Evolutionary conservation across 1,284 basidiomycete species (phyloP), one percentile per base, ranked within the genome.

Genomic region (Trametes pubescens): DNA sequence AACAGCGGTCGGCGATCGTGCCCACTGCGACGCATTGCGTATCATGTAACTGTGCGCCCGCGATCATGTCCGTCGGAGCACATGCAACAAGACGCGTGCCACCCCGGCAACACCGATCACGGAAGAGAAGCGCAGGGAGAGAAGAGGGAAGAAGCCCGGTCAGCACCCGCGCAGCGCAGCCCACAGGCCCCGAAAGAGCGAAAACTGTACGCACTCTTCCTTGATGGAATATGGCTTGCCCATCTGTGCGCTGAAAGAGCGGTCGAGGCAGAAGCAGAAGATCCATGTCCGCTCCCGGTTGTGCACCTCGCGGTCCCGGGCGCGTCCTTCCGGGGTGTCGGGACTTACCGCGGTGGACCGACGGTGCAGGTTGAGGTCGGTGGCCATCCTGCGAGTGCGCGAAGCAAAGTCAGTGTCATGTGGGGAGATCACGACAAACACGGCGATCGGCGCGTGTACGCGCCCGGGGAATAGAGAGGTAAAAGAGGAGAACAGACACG

Each of bases 251-350:
- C 94, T 95, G 64, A 92, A 86, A 68, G 94, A 96, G 61, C 95
- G 87, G 77, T 99, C 96, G 40, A 98, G 83, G 61, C 88, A 88
- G 76, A 94, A 98, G 75, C 95, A 98, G 67, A 96, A 78, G 58
- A 97, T 84, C 96, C 96, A 99, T 26, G 95, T 96, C 52, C 96
- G 82, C 76, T 98, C 96, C 48, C 96, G 86, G 76, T 98, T 98
- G 77, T 95, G 90, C 18, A 98, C 91, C 79, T 98, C 94, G 69
- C 82, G 80, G 66, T 92, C 90, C 55, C 91, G 86, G 32, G 89
- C 85, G 56, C 83, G 84, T 38, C 88, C 91, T 73, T 95, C 94
- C 18, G 89, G 81, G 0, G 91, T 89, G 67, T 92, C 89, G n/a
- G 86, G 81, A 61, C 86, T 87, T 2, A 82, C 80, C 34, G 87